Conservation (phyloP, 305 asterid genomes). For the Solanum chacoense region DNA sequence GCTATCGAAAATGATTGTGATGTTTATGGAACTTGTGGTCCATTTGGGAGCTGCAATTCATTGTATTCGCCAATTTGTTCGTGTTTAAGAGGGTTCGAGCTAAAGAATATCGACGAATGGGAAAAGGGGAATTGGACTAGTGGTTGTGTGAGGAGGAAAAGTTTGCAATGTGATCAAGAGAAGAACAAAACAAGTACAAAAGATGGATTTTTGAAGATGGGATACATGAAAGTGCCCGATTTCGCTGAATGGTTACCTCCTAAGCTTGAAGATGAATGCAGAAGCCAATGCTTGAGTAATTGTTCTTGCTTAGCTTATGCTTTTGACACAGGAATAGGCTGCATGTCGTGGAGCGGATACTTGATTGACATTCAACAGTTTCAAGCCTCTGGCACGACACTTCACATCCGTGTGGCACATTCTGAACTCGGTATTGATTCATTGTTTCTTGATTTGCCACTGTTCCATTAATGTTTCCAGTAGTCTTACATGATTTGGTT, state of each 20-base stretch:
- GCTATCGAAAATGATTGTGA: slow-evolving; percentile 25
- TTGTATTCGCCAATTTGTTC: slow-evolving; percentile 1
- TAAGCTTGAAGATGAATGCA: slow-evolving; percentile 2
- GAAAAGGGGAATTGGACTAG: slow-evolving; percentile 11
- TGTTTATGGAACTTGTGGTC: slow-evolving; percentile 40
- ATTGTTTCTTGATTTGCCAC: neutral
- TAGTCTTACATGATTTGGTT: neutral
- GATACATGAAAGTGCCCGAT: slow-evolving; percentile 19
- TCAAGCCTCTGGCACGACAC: slow-evolving; percentile 10
- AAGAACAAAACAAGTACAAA: neutral
- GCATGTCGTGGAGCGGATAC: slow-evolving; percentile 30
- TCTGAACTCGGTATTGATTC: slow-evolving; percentile 17
- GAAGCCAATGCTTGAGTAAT: neutral
- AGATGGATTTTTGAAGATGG: slow-evolving; percentile 9
- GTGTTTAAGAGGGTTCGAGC: slow-evolving; percentile 16
- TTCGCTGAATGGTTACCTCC: neutral
- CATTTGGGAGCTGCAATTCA: slow-evolving; percentile 33
- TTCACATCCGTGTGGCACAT: slow-evolving; percentile 10
- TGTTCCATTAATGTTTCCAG: neutral
- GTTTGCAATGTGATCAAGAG: slow-evolving; percentile 9
- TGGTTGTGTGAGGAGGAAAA: slow-evolving; percentile 11
- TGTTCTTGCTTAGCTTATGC: slow-evolving; percentile 17
- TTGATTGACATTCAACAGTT: slow-evolving; percentile 33
- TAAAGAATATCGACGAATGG: slow-evolving; percentile 7
- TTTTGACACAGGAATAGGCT: slow-evolving; percentile 13